These are phyloP conservation scores for Quercus dentata DNA, from an alignment of 306 rosid species.

Conservation along the genomic window DNA sequence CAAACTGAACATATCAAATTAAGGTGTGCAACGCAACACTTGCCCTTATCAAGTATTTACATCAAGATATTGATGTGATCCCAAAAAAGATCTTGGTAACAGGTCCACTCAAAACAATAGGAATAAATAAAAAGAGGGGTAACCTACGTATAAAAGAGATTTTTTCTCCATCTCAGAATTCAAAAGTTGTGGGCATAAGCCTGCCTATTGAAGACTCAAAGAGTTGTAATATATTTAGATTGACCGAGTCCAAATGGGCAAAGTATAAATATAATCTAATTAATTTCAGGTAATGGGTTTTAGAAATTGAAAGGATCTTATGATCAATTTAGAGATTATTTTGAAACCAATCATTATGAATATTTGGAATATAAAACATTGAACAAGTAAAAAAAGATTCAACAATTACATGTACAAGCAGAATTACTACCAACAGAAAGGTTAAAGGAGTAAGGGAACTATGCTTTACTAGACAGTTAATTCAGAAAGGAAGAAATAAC, in stretches of 20 bases:
- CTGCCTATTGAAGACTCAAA: neutral
- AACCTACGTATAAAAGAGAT: neutral
- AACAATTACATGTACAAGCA: neutral
- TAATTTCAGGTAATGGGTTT: no score
- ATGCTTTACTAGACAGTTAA: slow-evolving; percentile 15
- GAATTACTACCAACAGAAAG: slow-evolving; percentile 3
- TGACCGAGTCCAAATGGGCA: neutral
- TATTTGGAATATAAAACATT: neutral
- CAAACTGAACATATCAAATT: neutral
- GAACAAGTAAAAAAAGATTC: neutral
- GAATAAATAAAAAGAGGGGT: neutral
- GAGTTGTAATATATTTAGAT: neutral
- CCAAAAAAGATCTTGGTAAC: neutral
- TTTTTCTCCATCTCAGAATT: neutral
- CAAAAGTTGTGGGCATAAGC: neutral
- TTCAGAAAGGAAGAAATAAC: slow-evolving; percentile 24
- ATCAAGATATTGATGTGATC: neutral
- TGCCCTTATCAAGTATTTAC: neutral
- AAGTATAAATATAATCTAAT: no score
- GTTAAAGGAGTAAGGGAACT: neutral
- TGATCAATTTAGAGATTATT: no score
- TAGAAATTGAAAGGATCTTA: no score
- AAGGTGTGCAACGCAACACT: neutral
- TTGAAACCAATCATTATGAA: neutral
- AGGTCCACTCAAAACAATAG: neutral